Conservation (phyloP, 2,329 filamentous ascomycete genomes). For the Penicillium palitans region DNA sequence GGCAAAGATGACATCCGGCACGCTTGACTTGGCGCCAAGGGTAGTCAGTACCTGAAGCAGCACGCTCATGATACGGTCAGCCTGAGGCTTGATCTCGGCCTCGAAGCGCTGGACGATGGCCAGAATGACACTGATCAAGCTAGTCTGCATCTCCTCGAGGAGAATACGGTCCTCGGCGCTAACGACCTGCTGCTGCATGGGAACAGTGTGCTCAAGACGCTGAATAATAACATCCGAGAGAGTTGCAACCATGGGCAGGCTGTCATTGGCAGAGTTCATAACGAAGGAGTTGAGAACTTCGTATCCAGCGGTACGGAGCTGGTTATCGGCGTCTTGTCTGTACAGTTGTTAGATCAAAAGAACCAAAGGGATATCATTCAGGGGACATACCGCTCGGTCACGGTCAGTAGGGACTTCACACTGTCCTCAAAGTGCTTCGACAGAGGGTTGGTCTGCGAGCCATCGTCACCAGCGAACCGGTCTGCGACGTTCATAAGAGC, state of each 20-base stretch:
- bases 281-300: slow-evolving; percentile 96
- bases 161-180: slow-evolving; percentile 96
- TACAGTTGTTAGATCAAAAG: slow-evolving; percentile 15
- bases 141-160: slow-evolving; percentile 96
- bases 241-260: slow-evolving; percentile 73
- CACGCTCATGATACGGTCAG: slow-evolving; percentile 90
- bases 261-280: slow-evolving; percentile 84
- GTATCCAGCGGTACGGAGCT: slow-evolving; percentile 91
- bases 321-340: slow-evolving; percentile 73
- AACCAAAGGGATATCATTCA: not conserved
- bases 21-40: slow-evolving; percentile 81
- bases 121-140: slow-evolving; percentile 85
- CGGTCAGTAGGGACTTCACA: slow-evolving; percentile 77
- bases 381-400: slow-evolving; percentile 69
- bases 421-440: slow-evolving; percentile 93
- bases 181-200: slow-evolving; percentile 88
- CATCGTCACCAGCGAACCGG: slow-evolving; percentile 84
- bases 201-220: slow-evolving; percentile 84
- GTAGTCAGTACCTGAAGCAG: slow-evolving; percentile 77
- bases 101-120: slow-evolving; percentile 90
- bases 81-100: slow-evolving; percentile 83
- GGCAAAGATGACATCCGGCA: slow-evolving; percentile 91
- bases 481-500: slow-evolving; percentile 97
- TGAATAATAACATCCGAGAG: slow-evolving; percentile 87
- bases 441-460: slow-evolving; percentile 75